Evolutionary conservation across 495 filamentous ascomycete genomes (phyloP).

Genomic region (Cairneyella variabilis): DNA sequence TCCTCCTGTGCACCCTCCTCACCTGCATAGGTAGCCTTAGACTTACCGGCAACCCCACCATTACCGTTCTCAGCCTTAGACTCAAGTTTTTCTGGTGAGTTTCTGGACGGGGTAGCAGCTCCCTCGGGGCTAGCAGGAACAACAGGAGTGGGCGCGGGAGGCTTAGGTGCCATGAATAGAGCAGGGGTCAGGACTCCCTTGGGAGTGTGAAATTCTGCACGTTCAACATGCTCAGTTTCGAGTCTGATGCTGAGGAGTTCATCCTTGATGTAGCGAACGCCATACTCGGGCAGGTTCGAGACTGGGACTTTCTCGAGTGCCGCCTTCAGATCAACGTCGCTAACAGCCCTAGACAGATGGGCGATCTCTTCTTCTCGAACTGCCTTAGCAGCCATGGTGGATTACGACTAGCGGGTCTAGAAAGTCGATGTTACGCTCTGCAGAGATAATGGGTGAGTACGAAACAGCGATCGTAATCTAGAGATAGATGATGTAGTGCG

Average conservation of each 20-base stretch:
- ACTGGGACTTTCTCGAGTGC: not conserved
- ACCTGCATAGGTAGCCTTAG: no score
- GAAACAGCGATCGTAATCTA: no score
- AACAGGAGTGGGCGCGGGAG: constrained; percentile 13
- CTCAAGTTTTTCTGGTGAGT: no score
- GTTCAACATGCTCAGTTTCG: not conserved
- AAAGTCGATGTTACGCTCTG: no score
- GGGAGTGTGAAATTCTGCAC: not conserved
- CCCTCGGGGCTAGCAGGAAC: not conserved
- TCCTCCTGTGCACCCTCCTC: not conserved
- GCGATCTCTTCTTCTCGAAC: not conserved
- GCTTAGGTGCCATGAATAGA: not conserved
- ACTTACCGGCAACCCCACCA: no score
- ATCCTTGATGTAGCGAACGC: constrained; percentile 8
- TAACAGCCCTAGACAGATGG: constrained; percentile 19
- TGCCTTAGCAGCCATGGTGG: no score
- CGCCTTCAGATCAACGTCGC: constrained; percentile 15
- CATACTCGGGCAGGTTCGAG: not conserved
- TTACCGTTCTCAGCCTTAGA: no score
- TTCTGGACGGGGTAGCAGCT: not conserved
- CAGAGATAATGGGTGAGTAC: no score
- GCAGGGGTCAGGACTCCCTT: constrained; percentile 13
- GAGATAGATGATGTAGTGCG: no score
- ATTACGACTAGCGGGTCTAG: no score
- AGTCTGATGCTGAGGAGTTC: constrained; percentile 13